Evolutionary conservation across 805 yeast species (phyloP).

Genomic region (Metschnikowia chrysomelidarum): DNA sequence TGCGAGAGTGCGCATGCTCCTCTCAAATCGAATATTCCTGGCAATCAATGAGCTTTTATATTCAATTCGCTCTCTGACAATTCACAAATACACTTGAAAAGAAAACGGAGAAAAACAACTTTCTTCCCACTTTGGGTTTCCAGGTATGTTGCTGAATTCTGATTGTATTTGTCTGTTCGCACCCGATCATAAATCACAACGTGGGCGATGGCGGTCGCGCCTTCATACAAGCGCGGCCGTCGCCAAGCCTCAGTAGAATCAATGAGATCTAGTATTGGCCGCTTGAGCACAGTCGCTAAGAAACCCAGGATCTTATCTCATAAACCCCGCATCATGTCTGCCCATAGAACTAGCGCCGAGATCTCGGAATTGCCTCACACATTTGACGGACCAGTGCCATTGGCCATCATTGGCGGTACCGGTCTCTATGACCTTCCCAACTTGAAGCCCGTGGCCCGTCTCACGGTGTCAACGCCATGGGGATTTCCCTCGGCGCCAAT

Average conservation of each 20-base stretch:
- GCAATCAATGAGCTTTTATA: too few relatives aligned
- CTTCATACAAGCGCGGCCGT: constrained; percentile 4
- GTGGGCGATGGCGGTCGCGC: constrained; percentile 2
- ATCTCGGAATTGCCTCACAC: constrained; percentile 44
- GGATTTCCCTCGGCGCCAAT: constrained; percentile 94
- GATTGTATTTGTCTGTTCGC: background rate
- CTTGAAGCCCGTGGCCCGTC: constrained; percentile 78
- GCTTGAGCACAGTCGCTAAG: constrained; percentile 1
- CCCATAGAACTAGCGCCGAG: constrained; percentile 32
- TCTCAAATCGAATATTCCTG: too few relatives aligned
- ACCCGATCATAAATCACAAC: background rate
- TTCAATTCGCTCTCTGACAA: too few relatives aligned
- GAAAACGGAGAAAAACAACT: too few relatives aligned
- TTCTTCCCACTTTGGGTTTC: too few relatives aligned
- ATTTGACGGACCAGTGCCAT: constrained; percentile 63
- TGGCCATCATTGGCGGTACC: constrained; percentile 96
- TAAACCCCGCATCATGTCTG: constrained; percentile 25
- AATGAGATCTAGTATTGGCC: too few relatives aligned
- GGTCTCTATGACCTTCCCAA: constrained; percentile 90
- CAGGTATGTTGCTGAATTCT: background rate
- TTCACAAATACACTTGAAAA: too few relatives aligned
- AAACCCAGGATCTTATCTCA: too few relatives aligned
- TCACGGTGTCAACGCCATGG: constrained; percentile 92
- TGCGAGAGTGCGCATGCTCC: too few relatives aligned
- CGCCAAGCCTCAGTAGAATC: too few relatives aligned